These are phyloP conservation scores for Fusarium robinianum DNA, from an alignment of 2,329 filamentous ascomycete genomes.

Conservation along the genomic window DNA sequence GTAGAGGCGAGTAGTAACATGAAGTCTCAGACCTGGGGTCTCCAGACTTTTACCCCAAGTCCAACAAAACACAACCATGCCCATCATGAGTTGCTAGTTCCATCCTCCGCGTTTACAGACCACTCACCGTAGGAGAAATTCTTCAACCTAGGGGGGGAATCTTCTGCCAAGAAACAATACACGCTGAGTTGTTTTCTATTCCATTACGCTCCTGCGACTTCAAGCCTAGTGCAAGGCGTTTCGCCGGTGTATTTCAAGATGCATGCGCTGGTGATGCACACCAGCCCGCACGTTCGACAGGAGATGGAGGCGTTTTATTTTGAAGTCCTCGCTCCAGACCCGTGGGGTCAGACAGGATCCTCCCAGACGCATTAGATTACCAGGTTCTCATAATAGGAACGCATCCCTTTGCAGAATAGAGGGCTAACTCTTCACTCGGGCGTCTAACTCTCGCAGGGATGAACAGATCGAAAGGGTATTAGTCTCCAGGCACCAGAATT, in stretches of 20 bases:
- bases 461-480: not conserved
- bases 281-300: not conserved
- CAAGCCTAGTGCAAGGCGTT: too few species aligned
- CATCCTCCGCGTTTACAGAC: not conserved
- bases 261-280: too few species aligned
- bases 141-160: constrained; percentile 10
- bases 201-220: too few species aligned
- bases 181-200: too few species aligned
- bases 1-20: not conserved
- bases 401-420: too few species aligned
- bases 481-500: not conserved
- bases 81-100: too few species aligned
- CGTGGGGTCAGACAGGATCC: not conserved
- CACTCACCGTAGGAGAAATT: constrained; percentile 3
- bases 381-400: too few species aligned
- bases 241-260: too few species aligned
- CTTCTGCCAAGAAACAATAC: too few species aligned
- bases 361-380: not conserved
- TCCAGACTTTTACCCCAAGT: not conserved
- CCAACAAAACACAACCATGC: not conserved
- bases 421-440: too few species aligned
- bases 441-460: too few species aligned
- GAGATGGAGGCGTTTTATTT: constrained; percentile 3
- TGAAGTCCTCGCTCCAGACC: not conserved
- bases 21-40: not conserved